Conservation (phyloP, 73 alveolate species). For the Diophrys sp. region DNA sequence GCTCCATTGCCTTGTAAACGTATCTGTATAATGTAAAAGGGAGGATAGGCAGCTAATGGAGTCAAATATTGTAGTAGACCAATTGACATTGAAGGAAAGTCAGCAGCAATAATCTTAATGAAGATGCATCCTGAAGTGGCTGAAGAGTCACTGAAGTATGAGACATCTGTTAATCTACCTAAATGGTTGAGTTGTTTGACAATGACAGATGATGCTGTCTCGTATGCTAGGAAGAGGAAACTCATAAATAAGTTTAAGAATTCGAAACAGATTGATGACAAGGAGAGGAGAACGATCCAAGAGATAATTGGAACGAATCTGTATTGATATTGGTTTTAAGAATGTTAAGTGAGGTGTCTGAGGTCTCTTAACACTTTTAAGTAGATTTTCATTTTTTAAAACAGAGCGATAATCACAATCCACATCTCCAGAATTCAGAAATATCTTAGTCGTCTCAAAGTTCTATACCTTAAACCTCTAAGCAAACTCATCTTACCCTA, state of each 20-base stretch:
- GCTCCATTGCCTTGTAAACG: slow-evolving; percentile 87
- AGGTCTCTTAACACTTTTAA: too few species aligned
- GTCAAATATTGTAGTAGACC: slow-evolving; percentile 91
- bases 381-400: too few species aligned
- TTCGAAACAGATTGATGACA: too few species aligned
- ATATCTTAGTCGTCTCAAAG: background rate
- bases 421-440: background rate
- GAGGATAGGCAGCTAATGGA: slow-evolving; percentile 84
- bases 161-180: background rate
- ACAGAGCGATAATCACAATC: background rate
- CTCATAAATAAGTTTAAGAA: background rate
- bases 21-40: slow-evolving; percentile 77
- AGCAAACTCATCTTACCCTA: background rate
- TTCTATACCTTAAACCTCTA: background rate
- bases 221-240: background rate
- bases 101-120: slow-evolving; percentile 76
- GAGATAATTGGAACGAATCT: too few species aligned
- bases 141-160: background rate
- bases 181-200: background rate
- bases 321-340: too few species aligned
- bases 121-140: slow-evolving; percentile 69
- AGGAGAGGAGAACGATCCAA: too few species aligned
- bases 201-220: background rate
- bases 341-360: too few species aligned
- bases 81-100: slow-evolving; percentile 86